Evolutionary conservation across 2,329 filamentous ascomycete genomes (phyloP), one percentile per base, ranked within the genome.

Genomic region (Talaromyces funiculosus): DNA sequence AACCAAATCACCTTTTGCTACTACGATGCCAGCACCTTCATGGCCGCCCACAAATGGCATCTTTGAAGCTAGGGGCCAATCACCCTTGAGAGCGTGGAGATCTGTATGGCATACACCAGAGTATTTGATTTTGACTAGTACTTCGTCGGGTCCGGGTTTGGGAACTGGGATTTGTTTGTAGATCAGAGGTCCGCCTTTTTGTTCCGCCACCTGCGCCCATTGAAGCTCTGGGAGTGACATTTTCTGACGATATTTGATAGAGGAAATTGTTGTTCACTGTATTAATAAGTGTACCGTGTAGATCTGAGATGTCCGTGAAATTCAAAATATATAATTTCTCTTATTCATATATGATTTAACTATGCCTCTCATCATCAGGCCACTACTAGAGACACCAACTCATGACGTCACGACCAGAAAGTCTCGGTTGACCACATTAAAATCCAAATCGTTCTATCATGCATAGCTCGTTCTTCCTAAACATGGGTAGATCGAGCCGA

Each of bases 101-200:
- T 95, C 90, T 37, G 91, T 95, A 81, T 95, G 91, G 83, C 91
- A 96, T 67, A 96, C 91, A 73, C 91, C 91, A 29, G 88, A 90
- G 82, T 85, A 96, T 77, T 92, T 92, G 82, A 96, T 84, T 79
- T 95, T 93, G 78, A 96, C 81, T 66, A 97, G 88, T 67, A 96
- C 90, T 78, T 97, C 90, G 79, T 96, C 92, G 57, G 92, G 88
- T 22, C 87, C 90, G 40, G 92, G 92, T 75, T 87, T 84, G 64
- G 82, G 82, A 56, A 96, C 91, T 67, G 90, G 87, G 69, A 97
- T 93, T 78, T 76, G 69, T 64, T 76, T 77, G 72, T 74, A 76
- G 53, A 72, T 67, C n/a, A 73, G 80, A 81, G 87, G 53, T 22
- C 45, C 84, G 60, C 86, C 87, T 67, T 90, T 91, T 61, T 91